Evolutionary conservation across 2,329 filamentous ascomycete genomes (phyloP).

Genomic region (Arthrobotrys conoides): DNA sequence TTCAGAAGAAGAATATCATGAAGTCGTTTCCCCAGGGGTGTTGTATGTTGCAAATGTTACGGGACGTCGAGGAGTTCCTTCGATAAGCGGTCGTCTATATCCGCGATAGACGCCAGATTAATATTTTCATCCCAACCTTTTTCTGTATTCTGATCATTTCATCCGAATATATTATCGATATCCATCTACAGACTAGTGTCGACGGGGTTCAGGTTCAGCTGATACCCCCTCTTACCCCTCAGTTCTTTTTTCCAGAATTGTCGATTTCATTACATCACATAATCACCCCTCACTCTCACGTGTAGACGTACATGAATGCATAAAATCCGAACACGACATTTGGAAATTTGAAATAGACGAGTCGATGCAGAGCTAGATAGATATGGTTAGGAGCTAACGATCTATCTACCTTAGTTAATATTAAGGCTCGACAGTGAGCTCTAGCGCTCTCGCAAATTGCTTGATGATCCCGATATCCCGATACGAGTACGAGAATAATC

Average conservation of each 20-base stretch:
- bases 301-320: constrained; percentile 34
- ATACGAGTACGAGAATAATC: constrained; percentile 25
- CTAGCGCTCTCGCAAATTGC: constrained; percentile 31
- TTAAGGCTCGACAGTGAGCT: constrained; percentile 20
- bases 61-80: constrained; percentile 45
- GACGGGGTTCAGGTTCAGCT: constrained; percentile 32
- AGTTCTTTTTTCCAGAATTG: constrained; percentile 19
- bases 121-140: constrained; percentile 28
- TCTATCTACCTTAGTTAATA: background rate
- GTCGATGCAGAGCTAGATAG: background rate
- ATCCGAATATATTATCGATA: too few relatives aligned
- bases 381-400: background rate
- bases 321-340: background rate
- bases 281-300: constrained; percentile 38
- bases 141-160: constrained; percentile 1
- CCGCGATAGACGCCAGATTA: constrained; percentile 53
- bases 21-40: constrained; percentile 28
- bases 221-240: constrained; percentile 46
- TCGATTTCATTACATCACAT: constrained; percentile 47
- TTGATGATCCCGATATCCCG: background rate
- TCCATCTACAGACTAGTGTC: constrained; percentile 42
- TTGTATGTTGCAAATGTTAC: constrained; percentile 55
- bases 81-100: constrained; percentile 53
- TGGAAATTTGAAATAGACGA: background rate
- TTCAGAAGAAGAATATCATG: background rate